phyloP scores from a whole-genome alignment of 2,329 filamentous ascomycete species.

The Aspergillus oerlinghausenensis region DNA sequence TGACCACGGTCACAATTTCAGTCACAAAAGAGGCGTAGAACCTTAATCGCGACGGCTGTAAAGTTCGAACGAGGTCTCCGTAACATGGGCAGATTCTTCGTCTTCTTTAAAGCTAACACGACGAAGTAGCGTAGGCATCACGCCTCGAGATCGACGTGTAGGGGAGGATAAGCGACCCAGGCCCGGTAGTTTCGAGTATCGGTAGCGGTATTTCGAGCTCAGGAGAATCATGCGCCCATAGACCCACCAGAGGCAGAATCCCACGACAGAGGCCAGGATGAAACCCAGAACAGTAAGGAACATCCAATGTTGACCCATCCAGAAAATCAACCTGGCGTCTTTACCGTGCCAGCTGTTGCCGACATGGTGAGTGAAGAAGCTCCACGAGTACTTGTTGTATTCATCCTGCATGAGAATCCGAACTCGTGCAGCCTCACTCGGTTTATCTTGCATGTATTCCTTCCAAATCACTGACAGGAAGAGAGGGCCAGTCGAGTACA shows the following conservation, averaged over 20 bases:
- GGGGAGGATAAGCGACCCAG: conserved; percentile 26
- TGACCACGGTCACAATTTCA: conserved; percentile 7
- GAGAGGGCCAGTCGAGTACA: conserved; percentile 72
- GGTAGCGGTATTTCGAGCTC: conserved; percentile 37
- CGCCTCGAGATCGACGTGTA: conserved; percentile 28
- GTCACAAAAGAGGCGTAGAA: conserved; percentile 1
- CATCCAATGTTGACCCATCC: conserved; percentile 56
- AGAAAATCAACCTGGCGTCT: conserved; percentile 62
- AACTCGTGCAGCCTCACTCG: conserved; percentile 49
- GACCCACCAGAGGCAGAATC: conserved; percentile 47
- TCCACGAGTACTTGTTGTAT: conserved; percentile 65
- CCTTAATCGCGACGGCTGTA: conserved; percentile 29
- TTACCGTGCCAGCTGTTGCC: conserved; percentile 63
- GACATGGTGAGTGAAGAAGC: conserved; percentile 64
- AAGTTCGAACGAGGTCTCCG: conserved; percentile 38
- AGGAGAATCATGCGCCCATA: conserved; percentile 46
- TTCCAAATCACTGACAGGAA: conserved; percentile 74
- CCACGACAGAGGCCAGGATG: conserved; percentile 44
- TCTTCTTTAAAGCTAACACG: conserved; percentile 39
- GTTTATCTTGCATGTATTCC: conserved; percentile 57
- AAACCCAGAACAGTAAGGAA: conserved; percentile 52
- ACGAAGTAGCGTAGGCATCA: conserved; percentile 34
- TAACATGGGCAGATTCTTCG: conserved; percentile 30
- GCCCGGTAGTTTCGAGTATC: conserved; percentile 30
- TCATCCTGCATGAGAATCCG: conserved; percentile 66